These are phyloP conservation scores for Pseudohyphozyma bogoriensis DNA, from an alignment of 768 basidiomycete species.

Conservation along the genomic window DNA sequence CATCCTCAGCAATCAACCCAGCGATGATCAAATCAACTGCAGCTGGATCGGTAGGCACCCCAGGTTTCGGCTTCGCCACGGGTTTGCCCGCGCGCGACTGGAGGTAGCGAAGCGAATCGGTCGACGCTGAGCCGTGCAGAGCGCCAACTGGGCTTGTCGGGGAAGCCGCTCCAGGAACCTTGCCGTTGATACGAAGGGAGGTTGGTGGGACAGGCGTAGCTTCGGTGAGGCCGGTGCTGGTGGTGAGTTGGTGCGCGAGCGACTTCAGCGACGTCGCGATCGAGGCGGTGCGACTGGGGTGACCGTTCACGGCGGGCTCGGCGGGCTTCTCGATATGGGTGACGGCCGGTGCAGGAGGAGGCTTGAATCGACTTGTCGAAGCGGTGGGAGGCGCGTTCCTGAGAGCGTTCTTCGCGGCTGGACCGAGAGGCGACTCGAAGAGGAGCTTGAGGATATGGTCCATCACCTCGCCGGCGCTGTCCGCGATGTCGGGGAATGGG, in stretches of 20 bases:
- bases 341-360: background rate
- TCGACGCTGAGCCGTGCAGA: constrained; percentile 18
- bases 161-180: background rate
- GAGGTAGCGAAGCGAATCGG: constrained; percentile 24
- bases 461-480: constrained; percentile 76
- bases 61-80: constrained; percentile 9
- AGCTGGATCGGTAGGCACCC: background rate
- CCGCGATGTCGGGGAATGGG: constrained; percentile 83
- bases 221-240: constrained; percentile 4
- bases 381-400: constrained; percentile 13
- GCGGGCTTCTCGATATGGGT: background rate
- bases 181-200: constrained; percentile 1
- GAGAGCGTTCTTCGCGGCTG: constrained; percentile 20
- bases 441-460: constrained; percentile 83
- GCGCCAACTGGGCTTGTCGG: no score
- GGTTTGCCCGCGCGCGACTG: constrained; percentile 17
- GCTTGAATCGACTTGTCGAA: constrained; percentile 13
- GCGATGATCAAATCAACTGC: constrained; percentile 62
- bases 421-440: constrained; percentile 39
- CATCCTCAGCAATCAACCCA: constrained; percentile 83
- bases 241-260: constrained; percentile 21
- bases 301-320: background rate
- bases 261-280: constrained; percentile 16
- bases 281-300: constrained; percentile 9
- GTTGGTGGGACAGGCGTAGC: background rate